phyloP scores from a whole-genome alignment of 2,329 filamentous ascomycete genomes.

The Cordyceps cicadae region DNA sequence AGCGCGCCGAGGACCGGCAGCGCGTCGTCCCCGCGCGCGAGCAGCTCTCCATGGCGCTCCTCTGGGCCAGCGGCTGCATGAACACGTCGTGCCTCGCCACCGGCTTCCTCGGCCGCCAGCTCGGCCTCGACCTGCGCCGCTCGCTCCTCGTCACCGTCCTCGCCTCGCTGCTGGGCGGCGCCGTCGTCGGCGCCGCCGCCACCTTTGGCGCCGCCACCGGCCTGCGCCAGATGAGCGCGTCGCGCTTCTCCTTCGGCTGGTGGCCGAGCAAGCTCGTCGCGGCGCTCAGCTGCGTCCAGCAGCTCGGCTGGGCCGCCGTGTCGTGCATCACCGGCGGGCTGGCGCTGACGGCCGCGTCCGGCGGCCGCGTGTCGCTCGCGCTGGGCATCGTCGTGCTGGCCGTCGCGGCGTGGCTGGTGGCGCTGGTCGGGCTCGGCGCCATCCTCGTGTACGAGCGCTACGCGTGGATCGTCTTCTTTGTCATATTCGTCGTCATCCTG shows the following conservation, averaged over 20 bases:
- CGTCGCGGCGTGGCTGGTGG: constrained; percentile 40
- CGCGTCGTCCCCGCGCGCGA: constrained; percentile 25
- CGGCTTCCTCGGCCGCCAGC: constrained; percentile 41
- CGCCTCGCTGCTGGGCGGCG: constrained; percentile 30
- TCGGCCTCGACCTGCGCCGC: constrained; percentile 37
- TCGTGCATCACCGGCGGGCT: constrained; percentile 44
- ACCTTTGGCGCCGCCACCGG: constrained; percentile 42
- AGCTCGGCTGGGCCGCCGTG: constrained; percentile 44
- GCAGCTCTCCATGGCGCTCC: constrained; percentile 39
- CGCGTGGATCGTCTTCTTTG: constrained; percentile 39
- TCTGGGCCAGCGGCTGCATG: constrained; percentile 45
- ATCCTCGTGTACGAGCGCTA: constrained; percentile 43
- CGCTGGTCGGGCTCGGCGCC: constrained; percentile 41
- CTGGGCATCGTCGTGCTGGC: constrained; percentile 47
- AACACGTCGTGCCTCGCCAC: constrained; percentile 44
- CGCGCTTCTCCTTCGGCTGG: constrained; percentile 41
- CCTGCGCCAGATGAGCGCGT: constrained; percentile 42
- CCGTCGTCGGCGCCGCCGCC: constrained; percentile 37
- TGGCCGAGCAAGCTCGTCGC: constrained; percentile 43
- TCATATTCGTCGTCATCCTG: constrained; percentile 42
- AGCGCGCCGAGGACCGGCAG: constrained; percentile 33
- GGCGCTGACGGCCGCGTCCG: constrained; percentile 37
- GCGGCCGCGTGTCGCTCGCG: constrained; percentile 35
- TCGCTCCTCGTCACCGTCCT: constrained; percentile 37
- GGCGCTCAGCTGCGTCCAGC: constrained; percentile 27